Base-by-base conservation (phyloP, 371 early-diverging fungal genomes). In the Mortierella sp. region DNA sequence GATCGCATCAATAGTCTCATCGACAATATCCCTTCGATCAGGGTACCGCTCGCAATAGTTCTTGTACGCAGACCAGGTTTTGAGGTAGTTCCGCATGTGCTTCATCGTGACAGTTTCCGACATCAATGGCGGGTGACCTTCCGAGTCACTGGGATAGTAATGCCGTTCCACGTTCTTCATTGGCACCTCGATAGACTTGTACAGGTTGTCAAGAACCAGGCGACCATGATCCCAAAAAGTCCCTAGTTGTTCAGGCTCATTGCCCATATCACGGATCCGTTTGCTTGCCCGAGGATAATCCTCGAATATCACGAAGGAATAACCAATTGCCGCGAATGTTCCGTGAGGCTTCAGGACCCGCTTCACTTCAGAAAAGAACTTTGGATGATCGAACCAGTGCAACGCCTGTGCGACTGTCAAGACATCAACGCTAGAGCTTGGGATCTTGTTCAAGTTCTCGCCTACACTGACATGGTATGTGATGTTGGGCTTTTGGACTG, bases 291-390 rank as follows among this genome's bases (percentile, higher is more conserved):
- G 73, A 41, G 73, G 82, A 52, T 72, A 70, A 65, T 70, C 72
- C 26, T 76, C 70, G 56, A 90, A 80, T 45, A 72, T 57, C 24
- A 74, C 79, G 46, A 82, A 85, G 14, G 72, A 76, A 64, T 91
- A 91, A 1, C 88, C 86, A 57, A 89, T 83, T 23, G 90, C 79
- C 4, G 88, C 91, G 34, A 93, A 76, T 0, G 91, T 90, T 14
- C 93, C 93, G 5, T 71, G 68, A 26, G 87, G 88, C 30, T 84
- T 85, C 30, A 93, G 82, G n/a, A 90, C 86, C 10, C 91, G 87
- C 52, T 82, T 83, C 16, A 82, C 82, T 67, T 91, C 90, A 10
- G 73, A 61, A 47, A 86, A 86, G 68, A 91, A 91, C 2, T 67
- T 26, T 3, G 76, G 78, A 18, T 84, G 72, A n/a, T 89, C 80